Evolutionary conservation across 805 yeast species (phyloP), one percentile per base, ranked within the genome.

Genomic region (Starmerella lactis-condensi): DNA sequence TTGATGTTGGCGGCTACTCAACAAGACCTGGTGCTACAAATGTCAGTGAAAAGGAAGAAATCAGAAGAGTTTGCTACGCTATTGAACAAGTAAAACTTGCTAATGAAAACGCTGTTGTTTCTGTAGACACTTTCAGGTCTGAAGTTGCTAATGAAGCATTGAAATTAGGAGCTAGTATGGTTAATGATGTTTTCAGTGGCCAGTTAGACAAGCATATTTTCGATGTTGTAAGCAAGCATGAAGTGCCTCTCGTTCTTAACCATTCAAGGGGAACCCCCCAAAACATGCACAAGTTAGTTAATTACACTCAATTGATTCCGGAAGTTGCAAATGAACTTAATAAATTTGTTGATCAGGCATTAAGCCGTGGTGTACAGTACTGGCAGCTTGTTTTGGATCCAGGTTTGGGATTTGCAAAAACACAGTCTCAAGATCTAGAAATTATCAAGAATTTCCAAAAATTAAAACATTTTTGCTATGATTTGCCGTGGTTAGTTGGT

Each of bases 371-470:
- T 4, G 69, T 85, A 1, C 60, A 63, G 36, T 70, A 85, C 52
- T 89, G 94, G 93, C 96, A 89, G 53, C 58, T 89, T 3, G 69
- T 89, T 12, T 46, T 82, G 4, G 99, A 89, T 50, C 98, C 99
- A 1, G 98, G 98, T 2, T 55, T 89, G 25, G 98, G 99, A 2
- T 89, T 89, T 54, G 95, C 96, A n/a, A 89, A 89, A 51, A 64
- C 62, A 32, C 44, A 64, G n/a, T 41, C 49, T 6, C 93, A 83
- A 46, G 85, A 83, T 50, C 41, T 83, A 20, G 62, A 62, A 15
- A 44, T 81, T 1, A 61, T 89, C 18, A 64, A 69, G 13, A 40
- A 47, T 12, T 46, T 52, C 13, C 31, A 34, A 5, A 37, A 38
- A n/a, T 45, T 56, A 13, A 17, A 35, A 8, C 29, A 21, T 5